phyloP scores from a whole-genome alignment of 768 basidiomycete species.

The Daedalea quercina region DNA sequence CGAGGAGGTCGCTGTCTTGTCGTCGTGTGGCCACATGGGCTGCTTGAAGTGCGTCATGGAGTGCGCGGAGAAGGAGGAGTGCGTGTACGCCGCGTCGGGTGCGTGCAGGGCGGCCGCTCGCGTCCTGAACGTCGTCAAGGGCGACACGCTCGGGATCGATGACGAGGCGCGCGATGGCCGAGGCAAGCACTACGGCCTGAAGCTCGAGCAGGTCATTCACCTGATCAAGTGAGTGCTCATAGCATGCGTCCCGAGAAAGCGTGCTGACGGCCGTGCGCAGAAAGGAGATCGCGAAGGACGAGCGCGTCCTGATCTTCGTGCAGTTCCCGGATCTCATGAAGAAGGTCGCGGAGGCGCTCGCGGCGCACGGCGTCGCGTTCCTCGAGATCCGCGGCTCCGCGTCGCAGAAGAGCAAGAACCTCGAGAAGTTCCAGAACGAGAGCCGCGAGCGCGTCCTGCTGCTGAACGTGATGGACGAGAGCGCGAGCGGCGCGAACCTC shows the following conservation, averaged over 20 bases:
- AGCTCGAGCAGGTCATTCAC: slow-evolving; percentile 70
- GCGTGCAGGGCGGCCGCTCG: slow-evolving; percentile 77
- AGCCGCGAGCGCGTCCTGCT: slow-evolving; percentile 76
- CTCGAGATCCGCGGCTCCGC: slow-evolving; percentile 80
- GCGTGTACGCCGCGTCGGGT: slow-evolving; percentile 64
- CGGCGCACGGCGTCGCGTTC: slow-evolving; percentile 62
- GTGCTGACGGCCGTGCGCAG: slow-evolving; percentile 27
- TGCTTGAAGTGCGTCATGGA: slow-evolving; percentile 67
- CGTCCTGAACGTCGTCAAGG: slow-evolving; percentile 76
- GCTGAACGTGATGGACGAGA: slow-evolving; percentile 91
- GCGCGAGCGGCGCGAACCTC: slow-evolving; percentile 89
- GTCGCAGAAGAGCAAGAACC: slow-evolving; percentile 68
- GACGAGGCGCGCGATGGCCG: slow-evolving; percentile 65
- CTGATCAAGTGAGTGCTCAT: slow-evolving; percentile 73
- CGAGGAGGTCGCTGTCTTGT: slow-evolving; percentile 74
- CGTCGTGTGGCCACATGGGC: slow-evolving; percentile 89
- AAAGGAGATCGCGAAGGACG: slow-evolving; percentile 60
- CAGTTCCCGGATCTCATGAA: slow-evolving; percentile 92
- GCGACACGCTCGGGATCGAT: slow-evolving; percentile 72
- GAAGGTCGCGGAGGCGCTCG: slow-evolving; percentile 82
- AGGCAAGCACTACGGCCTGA: slow-evolving; percentile 77
- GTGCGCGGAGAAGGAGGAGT: slow-evolving; percentile 74
- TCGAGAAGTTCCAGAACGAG: slow-evolving; percentile 82
- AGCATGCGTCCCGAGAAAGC: slow-evolving; percentile 19
- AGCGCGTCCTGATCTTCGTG: slow-evolving; percentile 89